Conservation (phyloP, 495 filamentous ascomycete species). For the Glutinoglossum americanum region DNA sequence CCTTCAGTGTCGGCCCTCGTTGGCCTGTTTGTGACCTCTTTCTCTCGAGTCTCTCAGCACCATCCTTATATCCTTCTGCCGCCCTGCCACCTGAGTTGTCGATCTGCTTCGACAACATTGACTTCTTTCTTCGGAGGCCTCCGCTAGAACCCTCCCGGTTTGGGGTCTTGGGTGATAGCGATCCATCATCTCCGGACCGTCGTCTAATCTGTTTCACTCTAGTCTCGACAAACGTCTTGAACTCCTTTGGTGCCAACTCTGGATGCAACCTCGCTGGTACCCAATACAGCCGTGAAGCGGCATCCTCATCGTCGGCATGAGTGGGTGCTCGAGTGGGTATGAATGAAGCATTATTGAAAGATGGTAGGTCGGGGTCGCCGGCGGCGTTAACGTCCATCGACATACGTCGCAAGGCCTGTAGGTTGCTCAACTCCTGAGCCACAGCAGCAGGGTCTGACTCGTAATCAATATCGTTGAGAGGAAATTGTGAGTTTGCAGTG, state of each 20-base stretch:
- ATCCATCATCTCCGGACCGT: slow-evolving; percentile 43
- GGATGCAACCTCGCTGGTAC: slow-evolving; percentile 88
- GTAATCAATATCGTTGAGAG: slow-evolving; percentile 80
- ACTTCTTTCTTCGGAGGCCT: slow-evolving; percentile 68
- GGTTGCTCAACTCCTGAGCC: slow-evolving; percentile 82
- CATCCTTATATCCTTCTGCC: slow-evolving; percentile 55
- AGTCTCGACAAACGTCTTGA: slow-evolving; percentile 89
- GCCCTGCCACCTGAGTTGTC: slow-evolving; percentile 43
- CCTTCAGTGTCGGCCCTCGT: slow-evolving; percentile 32
- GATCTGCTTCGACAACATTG: slow-evolving; percentile 86
- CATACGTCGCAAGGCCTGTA: slow-evolving; percentile 88
- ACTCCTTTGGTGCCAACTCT: slow-evolving; percentile 86
- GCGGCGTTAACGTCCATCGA: slow-evolving; percentile 91
- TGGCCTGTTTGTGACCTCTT: slow-evolving; percentile 39
- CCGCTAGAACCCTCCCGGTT: slow-evolving; percentile 36
- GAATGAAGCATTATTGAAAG: slow-evolving; percentile 39
- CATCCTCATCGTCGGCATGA: slow-evolving; percentile 61
- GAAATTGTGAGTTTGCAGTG: slow-evolving; percentile 53
- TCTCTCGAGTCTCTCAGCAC: slow-evolving; percentile 63
- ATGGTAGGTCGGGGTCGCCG: slow-evolving; percentile 82
- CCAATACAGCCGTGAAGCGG: slow-evolving; percentile 80
- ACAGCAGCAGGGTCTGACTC: slow-evolving; percentile 79
- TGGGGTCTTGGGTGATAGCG: slow-evolving; percentile 43
- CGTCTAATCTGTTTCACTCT: slow-evolving; percentile 74
- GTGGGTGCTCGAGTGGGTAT: slow-evolving; percentile 57